These are phyloP conservation scores for Pleurotus sapidus DNA, from an alignment of 768 basidiomycete species.

Conservation along the genomic window DNA sequence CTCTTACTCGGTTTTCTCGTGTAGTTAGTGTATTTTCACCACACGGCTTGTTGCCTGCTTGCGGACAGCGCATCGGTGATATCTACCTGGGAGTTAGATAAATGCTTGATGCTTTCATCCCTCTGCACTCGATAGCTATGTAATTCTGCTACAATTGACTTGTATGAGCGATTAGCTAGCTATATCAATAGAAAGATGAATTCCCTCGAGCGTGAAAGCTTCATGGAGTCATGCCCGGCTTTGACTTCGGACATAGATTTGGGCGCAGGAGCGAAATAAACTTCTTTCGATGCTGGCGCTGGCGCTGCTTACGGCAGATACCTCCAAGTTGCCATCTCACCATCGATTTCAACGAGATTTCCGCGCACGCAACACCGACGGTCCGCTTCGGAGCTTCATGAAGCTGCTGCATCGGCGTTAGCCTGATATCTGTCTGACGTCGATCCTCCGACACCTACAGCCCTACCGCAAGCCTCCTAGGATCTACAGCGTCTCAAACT, in stretches of 20 bases:
- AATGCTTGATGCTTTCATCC: no score
- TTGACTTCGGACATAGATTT: neutral
- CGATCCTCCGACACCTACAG: neutral
- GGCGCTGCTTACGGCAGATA: neutral
- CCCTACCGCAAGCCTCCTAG: neutral
- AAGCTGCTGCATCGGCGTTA: neutral
- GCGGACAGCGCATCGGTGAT: neutral
- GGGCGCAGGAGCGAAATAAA: neutral
- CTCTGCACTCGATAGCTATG: neutral
- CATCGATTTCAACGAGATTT: neutral
- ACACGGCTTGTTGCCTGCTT: conserved; percentile 1
- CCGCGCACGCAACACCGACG: neutral
- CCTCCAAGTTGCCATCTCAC: neutral
- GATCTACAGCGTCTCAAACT: neutral
- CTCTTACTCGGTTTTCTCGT: neutral
- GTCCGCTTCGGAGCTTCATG: neutral
- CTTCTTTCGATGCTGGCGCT: neutral
- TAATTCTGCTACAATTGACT: conserved; percentile 6
- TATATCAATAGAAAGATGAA: neutral
- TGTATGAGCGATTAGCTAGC: conserved; percentile 1
- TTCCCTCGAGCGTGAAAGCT: neutral
- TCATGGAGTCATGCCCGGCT: neutral
- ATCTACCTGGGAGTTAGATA: no score
- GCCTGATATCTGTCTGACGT: neutral
- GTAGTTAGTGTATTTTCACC: neutral